phyloP scores from a whole-genome alignment of 352 stramenopile species.

The Phytopythium sindhum region DNA sequence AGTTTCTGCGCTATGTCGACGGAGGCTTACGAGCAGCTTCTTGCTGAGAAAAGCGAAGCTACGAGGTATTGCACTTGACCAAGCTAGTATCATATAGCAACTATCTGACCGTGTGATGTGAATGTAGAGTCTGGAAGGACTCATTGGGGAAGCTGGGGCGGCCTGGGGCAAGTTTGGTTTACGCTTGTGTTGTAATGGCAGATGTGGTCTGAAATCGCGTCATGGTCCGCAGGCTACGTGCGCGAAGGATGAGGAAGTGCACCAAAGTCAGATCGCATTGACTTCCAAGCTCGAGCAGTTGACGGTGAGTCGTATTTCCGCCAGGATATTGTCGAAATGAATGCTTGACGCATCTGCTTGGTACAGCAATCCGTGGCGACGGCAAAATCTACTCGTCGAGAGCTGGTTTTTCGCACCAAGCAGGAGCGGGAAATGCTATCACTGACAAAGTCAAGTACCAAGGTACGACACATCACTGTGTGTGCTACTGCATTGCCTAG shows the following conservation, averaged over 20 bases:
- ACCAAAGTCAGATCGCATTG: conserved; percentile 15
- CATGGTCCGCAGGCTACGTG: conserved; percentile 22
- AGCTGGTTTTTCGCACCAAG: conserved; percentile 26
- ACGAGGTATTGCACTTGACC: neutral
- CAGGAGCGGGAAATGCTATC: conserved; percentile 30
- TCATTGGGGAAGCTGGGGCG: neutral
- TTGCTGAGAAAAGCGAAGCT: neutral
- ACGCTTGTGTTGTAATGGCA: neutral
- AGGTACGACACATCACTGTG: conserved; percentile 14
- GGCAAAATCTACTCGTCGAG: conserved; percentile 26
- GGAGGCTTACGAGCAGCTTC: conserved; percentile 15
- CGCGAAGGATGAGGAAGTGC: conserved; percentile 24
- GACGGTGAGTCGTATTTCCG: conserved; percentile 13
- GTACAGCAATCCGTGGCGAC: conserved; percentile 17
- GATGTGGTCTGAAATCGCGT: neutral
- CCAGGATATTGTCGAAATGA: neutral
- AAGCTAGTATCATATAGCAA: neutral
- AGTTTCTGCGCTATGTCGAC: conserved; percentile 27
- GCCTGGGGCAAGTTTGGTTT: neutral
- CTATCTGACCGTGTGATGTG: neutral
- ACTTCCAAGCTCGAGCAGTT: conserved; percentile 23
- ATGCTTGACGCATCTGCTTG: neutral
- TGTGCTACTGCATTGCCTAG: neutral
- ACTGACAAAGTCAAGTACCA: conserved; percentile 30
- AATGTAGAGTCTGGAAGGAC: neutral